Evolutionary conservation across 2,329 filamentous ascomycete species (phyloP), one percentile per base, ranked within the genome.

Genomic region (Ophidiomyces ophidiicola): DNA sequence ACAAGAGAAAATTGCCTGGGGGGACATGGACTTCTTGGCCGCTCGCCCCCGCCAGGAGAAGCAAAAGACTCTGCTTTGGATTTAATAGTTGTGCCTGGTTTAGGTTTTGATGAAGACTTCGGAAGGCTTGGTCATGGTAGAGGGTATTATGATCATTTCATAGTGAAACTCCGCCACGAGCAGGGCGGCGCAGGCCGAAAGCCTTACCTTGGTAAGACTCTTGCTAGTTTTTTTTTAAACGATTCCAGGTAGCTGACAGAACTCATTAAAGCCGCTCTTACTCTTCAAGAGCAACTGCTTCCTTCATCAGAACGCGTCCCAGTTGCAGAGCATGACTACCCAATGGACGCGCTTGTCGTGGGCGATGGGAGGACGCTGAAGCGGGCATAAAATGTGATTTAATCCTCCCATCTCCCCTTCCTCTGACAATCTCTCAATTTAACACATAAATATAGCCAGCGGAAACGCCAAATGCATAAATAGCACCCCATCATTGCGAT

Each of bases 121-220:
- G 74, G 80, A 49, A 74, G 90, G 50, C 71, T 96, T 14, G 90
- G 90, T 28, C 90, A 98, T 60, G 90, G 90, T 41, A 93, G 85
- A 60, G 90, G 90, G 21, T 98, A 93, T 64, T 98, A 98, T 68
- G 90, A 98, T 65, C 82, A 78, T 59, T 98, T 94, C 60, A 64
- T 98, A 55, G 75, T 80, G 53, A 76, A 80, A 50, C 93, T 87
- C 71, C 58, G 70, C 60, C 59, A 60, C 48, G 50, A 51, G 32
- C 37, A 44, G 32, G 38, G 36, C 47, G 52, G 47, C 41, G 52
- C 48, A 47, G 44, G 51, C 34, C 60, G 58, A 48, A 73, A 71
- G 64, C 73, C 72, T 50, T 69, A 71, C 63, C 69, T 77, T 50
- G 71, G 74, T 78, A 62, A 64, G 68, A 53, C 46, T 34, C 12